Evolutionary conservation across 768 basidiomycete species (phyloP), one percentile per base, ranked within the genome.

Genomic region (Russula olivacea): DNA sequence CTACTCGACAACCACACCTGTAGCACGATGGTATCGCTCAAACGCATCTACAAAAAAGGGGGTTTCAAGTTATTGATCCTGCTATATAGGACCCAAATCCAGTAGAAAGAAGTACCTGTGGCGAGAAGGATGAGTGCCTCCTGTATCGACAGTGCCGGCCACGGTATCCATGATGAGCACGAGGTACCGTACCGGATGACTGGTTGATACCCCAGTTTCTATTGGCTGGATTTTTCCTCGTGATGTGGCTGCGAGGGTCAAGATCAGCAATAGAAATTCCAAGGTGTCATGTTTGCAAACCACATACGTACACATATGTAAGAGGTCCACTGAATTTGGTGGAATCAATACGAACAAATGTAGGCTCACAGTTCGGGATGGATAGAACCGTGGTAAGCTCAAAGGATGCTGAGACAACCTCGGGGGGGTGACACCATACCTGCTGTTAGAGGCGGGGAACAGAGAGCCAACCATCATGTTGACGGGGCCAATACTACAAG

Each of bases 401-500:
- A 60, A 75, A 76, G 14, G 68, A 76, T 43, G 76, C 65, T 3
- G 68, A 65, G 63, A 77, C 64, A 7, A 71, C 38, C 52, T 73
- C 57, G 4, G 61, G 1, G 66, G 5, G 60, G 73, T 76, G 30
- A 53, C n/a, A n/a, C n/a, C n/a, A n/a, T n/a, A n/a, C n/a, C n/a
- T n/a, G n/a, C n/a, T n/a, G n/a, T n/a, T n/a, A n/a, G n/a, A n/a
- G n/a, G n/a, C n/a, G n/a, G n/a, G n/a, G 43, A 47, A 41, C 70
- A 79, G 69, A 3, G 76, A 77, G 25, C 73, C 77, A 73, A 72
- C 12, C 1, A 86, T 87, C 55, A 88, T n/a, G n/a, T n/a, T n/a
- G n/a, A n/a, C n/a, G n/a, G n/a, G n/a, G n/a, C n/a, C n/a, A n/a
- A n/a, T n/a, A n/a, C n/a, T n/a, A n/a, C n/a, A n/a, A n/a, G n/a